Conservation (phyloP, 164 flowering plant species). For the Vitis vinifera region ASM3070453v1 NC_081821.1:8487001-8487500, state of each 20-base stretch:
- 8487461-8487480: slow-evolving; percentile 59
- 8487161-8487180: neutral
- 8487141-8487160: neutral
- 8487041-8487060: slow-evolving; percentile 55
- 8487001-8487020: neutral
- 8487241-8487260: slow-evolving; percentile 90
- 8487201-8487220: slow-evolving; percentile 77
- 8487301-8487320: slow-evolving; percentile 82
- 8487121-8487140: slow-evolving; percentile 49
- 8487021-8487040: neutral
- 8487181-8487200: neutral
- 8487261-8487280: slow-evolving; percentile 98
- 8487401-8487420: slow-evolving; percentile 4
- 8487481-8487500: slow-evolving; percentile 62
- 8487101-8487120: slow-evolving; percentile 97
- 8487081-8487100: slow-evolving; percentile 99
- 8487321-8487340: slow-evolving; percentile 91
- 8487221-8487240: slow-evolving; percentile 95
- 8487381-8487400: neutral
- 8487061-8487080: slow-evolving; percentile 99
- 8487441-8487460: slow-evolving; percentile 78
- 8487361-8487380: neutral
- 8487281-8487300: slow-evolving; percentile 83
- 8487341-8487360: slow-evolving; percentile 33
- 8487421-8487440: slow-evolving; percentile 58